These are phyloP conservation scores for Colletotrichum gloeosporioides DNA, from an alignment of 2,329 filamentous ascomycete species.

Conservation along the genomic window DNA sequence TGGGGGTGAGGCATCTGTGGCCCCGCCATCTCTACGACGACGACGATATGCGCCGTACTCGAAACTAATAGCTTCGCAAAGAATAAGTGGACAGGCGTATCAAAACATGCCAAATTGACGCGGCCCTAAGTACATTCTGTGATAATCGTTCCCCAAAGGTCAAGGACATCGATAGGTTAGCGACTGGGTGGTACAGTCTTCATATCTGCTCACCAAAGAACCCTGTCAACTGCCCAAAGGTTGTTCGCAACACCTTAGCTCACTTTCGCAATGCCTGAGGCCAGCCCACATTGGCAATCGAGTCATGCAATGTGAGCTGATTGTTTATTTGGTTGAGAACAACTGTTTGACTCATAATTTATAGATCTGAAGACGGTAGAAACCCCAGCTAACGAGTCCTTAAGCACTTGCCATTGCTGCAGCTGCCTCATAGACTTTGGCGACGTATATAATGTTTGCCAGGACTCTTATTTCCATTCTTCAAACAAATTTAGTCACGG, in stretches of 20 bases:
- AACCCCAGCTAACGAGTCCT: not conserved
- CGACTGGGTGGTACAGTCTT: not conserved
- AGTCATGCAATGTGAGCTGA: accelerated
- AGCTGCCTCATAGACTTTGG: accelerated
- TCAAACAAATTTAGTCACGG: not conserved
- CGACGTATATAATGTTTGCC: not conserved
- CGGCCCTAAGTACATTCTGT: accelerated
- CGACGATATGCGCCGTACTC: not conserved
- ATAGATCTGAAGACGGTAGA: not conserved
- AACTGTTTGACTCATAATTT: not conserved
- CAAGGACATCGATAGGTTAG: not conserved
- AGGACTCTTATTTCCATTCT: not conserved
- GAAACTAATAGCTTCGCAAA: not conserved
- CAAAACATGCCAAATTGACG: accelerated
- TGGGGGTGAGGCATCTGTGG: too few species aligned
- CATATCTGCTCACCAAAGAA: accelerated
- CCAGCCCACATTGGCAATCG: not conserved
- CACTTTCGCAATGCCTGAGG: not conserved
- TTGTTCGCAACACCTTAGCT: not conserved
- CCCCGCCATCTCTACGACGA: not conserved
- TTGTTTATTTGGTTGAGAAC: not conserved
- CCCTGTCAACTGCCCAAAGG: not conserved
- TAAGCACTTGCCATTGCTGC: not conserved
- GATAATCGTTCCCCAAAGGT: not conserved
- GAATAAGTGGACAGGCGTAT: not conserved